These are phyloP conservation scores for Rhodosporidiobolus sp. DNA, from an alignment of 768 basidiomycete genomes.

Conservation along the genomic window DNA sequence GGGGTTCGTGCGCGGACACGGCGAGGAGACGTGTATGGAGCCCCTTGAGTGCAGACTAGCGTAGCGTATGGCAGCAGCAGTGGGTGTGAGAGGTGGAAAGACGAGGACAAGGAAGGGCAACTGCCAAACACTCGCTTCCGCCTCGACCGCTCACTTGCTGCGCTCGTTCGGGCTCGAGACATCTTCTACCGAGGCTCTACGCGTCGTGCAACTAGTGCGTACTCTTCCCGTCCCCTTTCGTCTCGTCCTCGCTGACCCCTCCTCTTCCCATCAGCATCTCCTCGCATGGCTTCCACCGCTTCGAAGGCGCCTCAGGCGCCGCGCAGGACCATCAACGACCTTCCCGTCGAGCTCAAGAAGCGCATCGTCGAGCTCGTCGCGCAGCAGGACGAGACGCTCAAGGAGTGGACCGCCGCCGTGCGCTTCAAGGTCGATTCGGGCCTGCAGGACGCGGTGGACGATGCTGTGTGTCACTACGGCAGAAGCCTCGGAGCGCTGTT, in stretches of 20 bases:
- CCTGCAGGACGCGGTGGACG: background rate
- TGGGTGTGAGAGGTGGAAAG: too few relatives aligned
- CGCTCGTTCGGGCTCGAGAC: too few relatives aligned
- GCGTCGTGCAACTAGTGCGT: too few relatives aligned
- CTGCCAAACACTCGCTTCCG: too few relatives aligned
- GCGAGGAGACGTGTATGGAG: too few relatives aligned
- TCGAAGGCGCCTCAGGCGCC: background rate
- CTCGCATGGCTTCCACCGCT: background rate
- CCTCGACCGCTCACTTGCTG: too few relatives aligned
- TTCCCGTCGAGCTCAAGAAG: constrained; percentile 4
- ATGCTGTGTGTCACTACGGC: background rate
- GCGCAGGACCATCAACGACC: background rate
- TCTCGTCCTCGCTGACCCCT: background rate
- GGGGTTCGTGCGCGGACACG: too few relatives aligned
- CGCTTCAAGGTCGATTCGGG: background rate
- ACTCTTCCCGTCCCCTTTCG: background rate
- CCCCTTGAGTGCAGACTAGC: too few relatives aligned
- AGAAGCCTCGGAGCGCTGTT: background rate
- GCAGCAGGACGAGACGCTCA: background rate
- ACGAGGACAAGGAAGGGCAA: too few relatives aligned
- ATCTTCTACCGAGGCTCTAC: too few relatives aligned
- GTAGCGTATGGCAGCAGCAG: too few relatives aligned
- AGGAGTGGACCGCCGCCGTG: background rate
- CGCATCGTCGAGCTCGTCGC: constrained; percentile 5
- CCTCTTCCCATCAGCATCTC: background rate